These are phyloP conservation scores for Rutstroemia sp. DNA, from an alignment of 2,329 filamentous ascomycete species.

Conservation along the genomic window DNA sequence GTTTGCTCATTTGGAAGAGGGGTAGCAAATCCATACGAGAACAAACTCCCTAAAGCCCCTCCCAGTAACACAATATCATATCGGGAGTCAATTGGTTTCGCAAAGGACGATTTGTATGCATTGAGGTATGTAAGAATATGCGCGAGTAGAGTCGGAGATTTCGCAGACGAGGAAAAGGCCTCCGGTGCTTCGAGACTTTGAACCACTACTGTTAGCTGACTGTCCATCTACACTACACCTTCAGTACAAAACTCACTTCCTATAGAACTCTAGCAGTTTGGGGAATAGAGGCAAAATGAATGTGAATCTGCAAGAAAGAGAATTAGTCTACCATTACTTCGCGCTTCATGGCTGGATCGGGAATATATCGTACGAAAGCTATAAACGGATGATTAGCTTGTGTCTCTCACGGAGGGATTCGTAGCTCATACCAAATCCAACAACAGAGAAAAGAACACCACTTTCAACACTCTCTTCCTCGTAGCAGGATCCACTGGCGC, in stretches of 20 bases:
- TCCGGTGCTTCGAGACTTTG: conserved; percentile 62
- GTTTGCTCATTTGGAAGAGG: not conserved
- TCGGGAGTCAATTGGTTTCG: conserved; percentile 85
- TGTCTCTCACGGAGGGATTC: not conserved
- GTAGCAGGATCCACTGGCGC: conserved; percentile 41
- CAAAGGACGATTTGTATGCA: conserved; percentile 88
- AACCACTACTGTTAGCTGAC: conserved; percentile 32
- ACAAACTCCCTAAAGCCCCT: conserved; percentile 86
- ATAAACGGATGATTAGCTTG: conserved; percentile 2
- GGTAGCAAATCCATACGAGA: conserved; percentile 45
- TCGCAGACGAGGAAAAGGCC: conserved; percentile 34
- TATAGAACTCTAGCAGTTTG: conserved; percentile 92
- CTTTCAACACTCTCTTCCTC: conserved; percentile 75
- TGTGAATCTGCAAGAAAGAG: conserved; percentile 52
- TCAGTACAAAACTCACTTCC: conserved; percentile 50
- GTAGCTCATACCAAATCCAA: conserved; percentile 68
- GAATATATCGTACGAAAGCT: conserved; percentile 10
- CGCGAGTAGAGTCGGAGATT: conserved; percentile 62
- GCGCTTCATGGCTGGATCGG: not conserved
- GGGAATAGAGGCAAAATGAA: conserved; percentile 97
- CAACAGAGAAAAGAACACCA: conserved; percentile 83
- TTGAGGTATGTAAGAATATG: conserved; percentile 78
- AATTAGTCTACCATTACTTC: not conserved
- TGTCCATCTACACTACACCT: conserved; percentile 73
- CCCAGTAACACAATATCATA: conserved; percentile 96